These are phyloP conservation scores for Zizania latifolia DNA, from an alignment of 176 grass and related monocot genomes.

Conservation along the genomic window DNA sequence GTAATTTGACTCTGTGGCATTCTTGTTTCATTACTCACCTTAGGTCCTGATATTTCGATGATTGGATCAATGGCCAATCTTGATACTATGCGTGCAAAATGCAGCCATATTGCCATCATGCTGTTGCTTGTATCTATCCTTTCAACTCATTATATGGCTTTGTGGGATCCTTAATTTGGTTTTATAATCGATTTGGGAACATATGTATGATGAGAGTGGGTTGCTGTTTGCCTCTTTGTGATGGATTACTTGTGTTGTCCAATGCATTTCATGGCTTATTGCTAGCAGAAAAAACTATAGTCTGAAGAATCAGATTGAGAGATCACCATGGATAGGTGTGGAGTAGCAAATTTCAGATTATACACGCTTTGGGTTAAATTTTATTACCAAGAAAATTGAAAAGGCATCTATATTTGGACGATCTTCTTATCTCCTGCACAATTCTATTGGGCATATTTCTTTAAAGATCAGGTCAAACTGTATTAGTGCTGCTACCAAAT, in stretches of 20 bases:
- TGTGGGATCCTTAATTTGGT: not conserved
- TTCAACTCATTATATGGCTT: not conserved
- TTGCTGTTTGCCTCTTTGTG: not conserved
- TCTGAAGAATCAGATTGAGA: not conserved
- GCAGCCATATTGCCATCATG: not conserved
- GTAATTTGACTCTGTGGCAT: not conserved
- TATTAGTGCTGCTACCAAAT: not conserved
- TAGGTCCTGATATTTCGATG: not conserved
- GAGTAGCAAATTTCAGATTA: not conserved
- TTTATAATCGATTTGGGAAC: not conserved
- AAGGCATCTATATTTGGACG: not conserved
- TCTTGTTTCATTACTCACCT: not conserved
- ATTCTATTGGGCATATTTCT: not conserved
- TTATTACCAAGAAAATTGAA: not conserved
- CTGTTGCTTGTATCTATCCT: not conserved
- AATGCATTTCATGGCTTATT: not conserved
- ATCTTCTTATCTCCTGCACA: not conserved
- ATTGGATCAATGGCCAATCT: not conserved
- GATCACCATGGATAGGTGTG: not conserved
- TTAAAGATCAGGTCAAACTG: not conserved
- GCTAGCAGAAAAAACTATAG: not conserved
- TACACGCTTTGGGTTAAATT: not conserved
- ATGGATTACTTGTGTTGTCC: slow-evolving; percentile 9
- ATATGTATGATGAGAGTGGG: not conserved
- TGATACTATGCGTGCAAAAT: not conserved